phyloP scores from a whole-genome alignment of 2,329 filamentous ascomycete genomes.

The Lecanicillium sp. region DNA sequence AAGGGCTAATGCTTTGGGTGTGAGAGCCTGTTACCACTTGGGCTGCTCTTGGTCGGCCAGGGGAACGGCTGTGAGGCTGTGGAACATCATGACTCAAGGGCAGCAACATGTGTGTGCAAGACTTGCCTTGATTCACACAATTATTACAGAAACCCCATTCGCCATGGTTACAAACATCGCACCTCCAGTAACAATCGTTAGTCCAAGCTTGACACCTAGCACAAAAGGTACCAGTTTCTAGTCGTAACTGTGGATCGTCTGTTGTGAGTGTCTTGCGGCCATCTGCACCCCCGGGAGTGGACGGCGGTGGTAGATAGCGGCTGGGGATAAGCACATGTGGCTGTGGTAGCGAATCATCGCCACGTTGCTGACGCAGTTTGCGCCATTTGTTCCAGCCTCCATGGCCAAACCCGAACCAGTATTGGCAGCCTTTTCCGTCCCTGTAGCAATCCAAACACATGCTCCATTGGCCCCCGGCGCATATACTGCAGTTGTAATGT shows the following conservation, averaged over 20 bases:
- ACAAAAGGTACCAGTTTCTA: conserved; percentile 81
- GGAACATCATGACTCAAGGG: conserved; percentile 58
- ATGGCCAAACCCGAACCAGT: conserved; percentile 84
- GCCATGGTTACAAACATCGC: conserved; percentile 77
- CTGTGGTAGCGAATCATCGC: conserved; percentile 30
- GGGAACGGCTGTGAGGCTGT: conserved; percentile 23
- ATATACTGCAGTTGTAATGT: conserved; percentile 73
- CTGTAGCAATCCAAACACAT: conserved; percentile 79
- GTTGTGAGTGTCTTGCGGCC: conserved; percentile 50
- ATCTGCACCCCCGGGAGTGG: conserved; percentile 42
- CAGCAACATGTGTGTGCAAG: conserved; percentile 74
- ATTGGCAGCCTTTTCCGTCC: conserved; percentile 63
- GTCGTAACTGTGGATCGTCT: conserved; percentile 57
- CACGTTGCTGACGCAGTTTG: conserved; percentile 29
- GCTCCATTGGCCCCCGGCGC: conserved; percentile 64
- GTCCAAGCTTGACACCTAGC: conserved; percentile 63
- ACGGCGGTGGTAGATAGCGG: conserved; percentile 45
- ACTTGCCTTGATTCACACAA: conserved; percentile 75
- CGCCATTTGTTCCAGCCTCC: conserved; percentile 63
- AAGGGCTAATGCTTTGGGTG: conserved; percentile 40
- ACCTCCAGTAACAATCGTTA: conserved; percentile 86
- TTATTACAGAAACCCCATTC: conserved; percentile 91
- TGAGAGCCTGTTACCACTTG: conserved; percentile 39
- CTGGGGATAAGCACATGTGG: conserved; percentile 52
- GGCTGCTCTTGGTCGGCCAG: conserved; percentile 38